Conservation (phyloP, 163 green algal species). For the Chlorella variabilis region DNA sequence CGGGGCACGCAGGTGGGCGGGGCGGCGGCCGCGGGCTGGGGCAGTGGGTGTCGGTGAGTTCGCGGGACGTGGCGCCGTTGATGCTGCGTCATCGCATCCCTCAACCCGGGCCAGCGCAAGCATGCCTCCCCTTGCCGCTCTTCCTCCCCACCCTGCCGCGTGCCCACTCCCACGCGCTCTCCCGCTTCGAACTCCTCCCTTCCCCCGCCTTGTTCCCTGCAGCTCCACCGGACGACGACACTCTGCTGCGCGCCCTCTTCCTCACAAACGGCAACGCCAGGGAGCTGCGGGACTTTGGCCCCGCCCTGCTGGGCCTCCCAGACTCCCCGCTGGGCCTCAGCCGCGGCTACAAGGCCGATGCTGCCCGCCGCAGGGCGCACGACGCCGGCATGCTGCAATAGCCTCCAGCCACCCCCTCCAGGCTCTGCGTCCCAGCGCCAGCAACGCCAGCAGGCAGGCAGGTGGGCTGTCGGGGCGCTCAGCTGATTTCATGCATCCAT, state of each 20-base stretch:
- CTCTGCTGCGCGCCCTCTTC: conserved; percentile 29
- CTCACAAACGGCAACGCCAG: conserved; percentile 53
- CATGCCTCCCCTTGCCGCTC: not conserved
- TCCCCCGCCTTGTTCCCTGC: too few relatives aligned
- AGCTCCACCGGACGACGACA: not conserved
- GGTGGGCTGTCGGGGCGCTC: too few relatives aligned
- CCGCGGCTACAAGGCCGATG: conserved; percentile 44
- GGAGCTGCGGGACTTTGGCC: conserved; percentile 38
- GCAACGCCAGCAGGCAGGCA: too few relatives aligned
- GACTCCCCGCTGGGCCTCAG: conserved; percentile 27
- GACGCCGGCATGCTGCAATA: not conserved
- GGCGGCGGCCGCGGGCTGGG: too few relatives aligned
- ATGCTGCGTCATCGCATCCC: too few relatives aligned
- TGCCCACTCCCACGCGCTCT: not conserved
- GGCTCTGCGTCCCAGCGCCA: too few relatives aligned
- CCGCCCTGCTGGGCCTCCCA: conserved; percentile 10
- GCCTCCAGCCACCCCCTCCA: too few relatives aligned
- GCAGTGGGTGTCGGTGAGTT: not conserved
- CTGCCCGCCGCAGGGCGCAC: not conserved
- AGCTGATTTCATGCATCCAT: too few relatives aligned
- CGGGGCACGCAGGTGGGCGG: not conserved
- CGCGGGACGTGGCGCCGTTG: too few relatives aligned
- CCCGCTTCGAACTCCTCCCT: not conserved
- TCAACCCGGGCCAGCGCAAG: too few relatives aligned
- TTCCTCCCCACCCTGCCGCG: too few relatives aligned